These are phyloP conservation scores for Aureobasidium sp. DNA, from an alignment of 2,329 filamentous ascomycete species.

Conservation along the genomic window DNA sequence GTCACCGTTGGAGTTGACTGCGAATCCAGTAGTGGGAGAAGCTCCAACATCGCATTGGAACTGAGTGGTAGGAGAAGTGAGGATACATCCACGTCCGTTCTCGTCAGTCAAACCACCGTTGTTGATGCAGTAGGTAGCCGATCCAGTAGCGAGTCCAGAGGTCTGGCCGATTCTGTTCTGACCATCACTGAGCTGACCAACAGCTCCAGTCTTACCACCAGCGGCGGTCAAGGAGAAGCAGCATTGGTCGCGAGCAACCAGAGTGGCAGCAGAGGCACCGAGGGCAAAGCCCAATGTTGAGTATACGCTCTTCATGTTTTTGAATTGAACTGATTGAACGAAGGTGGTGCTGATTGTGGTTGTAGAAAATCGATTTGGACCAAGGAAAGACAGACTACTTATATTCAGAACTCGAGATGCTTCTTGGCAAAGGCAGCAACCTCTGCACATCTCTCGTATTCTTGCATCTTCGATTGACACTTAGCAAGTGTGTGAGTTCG, in stretches of 20 bases:
- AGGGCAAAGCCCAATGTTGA: conserved; percentile 12
- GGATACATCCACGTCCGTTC: conserved; percentile 50
- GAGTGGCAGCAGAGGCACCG: conserved; percentile 10
- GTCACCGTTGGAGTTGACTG: conserved; percentile 41
- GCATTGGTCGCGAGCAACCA: conserved; percentile 19
- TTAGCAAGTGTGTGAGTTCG: background rate
- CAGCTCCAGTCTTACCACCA: conserved; percentile 40
- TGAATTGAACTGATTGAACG: background rate
- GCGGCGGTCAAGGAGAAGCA: conserved; percentile 43
- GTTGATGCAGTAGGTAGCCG: conserved; percentile 42
- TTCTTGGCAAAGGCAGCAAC: background rate
- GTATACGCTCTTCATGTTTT: conserved; percentile 12
- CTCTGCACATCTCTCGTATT: background rate
- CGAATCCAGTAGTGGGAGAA: conserved; percentile 36
- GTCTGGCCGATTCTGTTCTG: conserved; percentile 44
- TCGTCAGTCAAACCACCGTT: conserved; percentile 45
- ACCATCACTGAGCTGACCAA: conserved; percentile 52
- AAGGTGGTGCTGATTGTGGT: background rate
- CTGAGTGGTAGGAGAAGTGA: conserved; percentile 49
- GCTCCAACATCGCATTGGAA: conserved; percentile 52
- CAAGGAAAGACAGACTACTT: background rate
- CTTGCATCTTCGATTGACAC: background rate
- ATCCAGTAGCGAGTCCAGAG: conserved; percentile 32
- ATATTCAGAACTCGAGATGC: background rate
- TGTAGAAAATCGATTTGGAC: background rate